Percentiles rank a stretch among this genome's conserved stretches.
These are phyloP conservation scores for Raddia distichophylla DNA, from an alignment of 176 grass and related monocot genomes.

Conservation along the genomic window DNA sequence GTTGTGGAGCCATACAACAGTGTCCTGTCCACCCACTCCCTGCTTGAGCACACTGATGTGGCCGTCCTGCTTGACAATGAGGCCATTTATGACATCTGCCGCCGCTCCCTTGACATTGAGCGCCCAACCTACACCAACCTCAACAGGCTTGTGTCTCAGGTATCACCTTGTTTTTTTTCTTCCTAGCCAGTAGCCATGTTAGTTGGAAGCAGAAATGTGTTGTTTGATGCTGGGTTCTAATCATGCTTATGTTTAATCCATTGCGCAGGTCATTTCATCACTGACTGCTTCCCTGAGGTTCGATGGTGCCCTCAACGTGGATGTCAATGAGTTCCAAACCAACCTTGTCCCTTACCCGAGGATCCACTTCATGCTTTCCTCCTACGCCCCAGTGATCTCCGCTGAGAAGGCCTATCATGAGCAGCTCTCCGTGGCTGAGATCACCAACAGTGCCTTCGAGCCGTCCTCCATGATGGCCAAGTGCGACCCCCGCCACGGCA, in stretches of 20 bases:
- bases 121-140: slow-evolving; percentile 67
- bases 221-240: background rate
- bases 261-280: slow-evolving; percentile 53
- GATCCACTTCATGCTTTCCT: slow-evolving; percentile 69
- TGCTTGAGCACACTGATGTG: slow-evolving; percentile 57
- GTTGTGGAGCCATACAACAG: slow-evolving; percentile 72
- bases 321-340: slow-evolving; percentile 62
- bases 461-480: slow-evolving; percentile 67
- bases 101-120: slow-evolving; percentile 67
- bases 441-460: slow-evolving; percentile 59
- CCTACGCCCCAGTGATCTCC: slow-evolving; percentile 56
- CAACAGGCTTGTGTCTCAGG: slow-evolving; percentile 66
- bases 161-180: background rate
- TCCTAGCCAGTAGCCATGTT: accelerated
- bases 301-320: slow-evolving; percentile 60
- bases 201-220: too few relatives aligned
- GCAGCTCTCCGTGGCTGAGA: slow-evolving; percentile 59
- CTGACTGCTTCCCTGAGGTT: slow-evolving; percentile 62
- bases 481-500: slow-evolving; percentile 61
- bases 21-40: slow-evolving; percentile 63
- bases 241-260: background rate
- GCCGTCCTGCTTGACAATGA: slow-evolving; percentile 52
- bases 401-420: slow-evolving; percentile 64
- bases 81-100: slow-evolving; percentile 64
- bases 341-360: slow-evolving; percentile 58